Evolutionary conservation across 495 filamentous ascomycete species (phyloP).

Genomic region (Penicillium manginii): DNA sequence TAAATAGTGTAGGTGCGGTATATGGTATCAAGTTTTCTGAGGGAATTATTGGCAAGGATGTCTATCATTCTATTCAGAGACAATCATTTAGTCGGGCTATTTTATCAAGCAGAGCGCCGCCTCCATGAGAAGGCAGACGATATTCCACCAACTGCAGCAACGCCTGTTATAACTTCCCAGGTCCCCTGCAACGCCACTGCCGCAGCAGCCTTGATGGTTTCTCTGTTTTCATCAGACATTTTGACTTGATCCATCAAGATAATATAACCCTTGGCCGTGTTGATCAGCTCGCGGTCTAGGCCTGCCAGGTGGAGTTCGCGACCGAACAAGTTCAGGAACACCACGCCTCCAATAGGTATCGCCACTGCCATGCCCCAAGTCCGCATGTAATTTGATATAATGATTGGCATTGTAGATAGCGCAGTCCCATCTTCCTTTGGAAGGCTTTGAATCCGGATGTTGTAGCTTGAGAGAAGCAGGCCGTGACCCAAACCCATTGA

Average conservation of each 20-base stretch:
- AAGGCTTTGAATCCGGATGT: slow-evolving; percentile 48
- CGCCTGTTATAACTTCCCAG: slow-evolving; percentile 30
- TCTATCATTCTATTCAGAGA: no score
- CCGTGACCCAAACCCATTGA: slow-evolving; percentile 58
- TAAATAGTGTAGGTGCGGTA: no score
- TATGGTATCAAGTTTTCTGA: no score
- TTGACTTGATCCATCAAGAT: slow-evolving; percentile 26
- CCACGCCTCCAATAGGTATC: slow-evolving; percentile 61
- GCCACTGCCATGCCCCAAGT: slow-evolving; percentile 66
- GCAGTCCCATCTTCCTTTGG: slow-evolving; percentile 15
- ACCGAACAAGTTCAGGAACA: slow-evolving; percentile 56
- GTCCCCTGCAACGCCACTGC: slow-evolving; percentile 24
- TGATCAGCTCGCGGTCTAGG: slow-evolving; percentile 18
- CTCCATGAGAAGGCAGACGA: slow-evolving; percentile 31
- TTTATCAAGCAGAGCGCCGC: no score
- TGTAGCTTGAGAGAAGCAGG: slow-evolving; percentile 55
- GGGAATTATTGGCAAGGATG: no score
- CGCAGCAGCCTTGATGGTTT: slow-evolving; percentile 22
- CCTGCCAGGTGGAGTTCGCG: slow-evolving; percentile 20
- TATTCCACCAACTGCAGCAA: slow-evolving; percentile 28
- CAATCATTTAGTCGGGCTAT: no score
- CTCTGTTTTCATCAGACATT: slow-evolving; percentile 22
- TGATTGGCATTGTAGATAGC: slow-evolving; percentile 28
- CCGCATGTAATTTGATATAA: slow-evolving; percentile 62
- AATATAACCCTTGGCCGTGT: slow-evolving; percentile 27